A percentile compares a stretch with the other conserved stretches of the same genome.
Evolutionary conservation across 768 basidiomycete species (phyloP).

Genomic region (Epithele typhae): DNA sequence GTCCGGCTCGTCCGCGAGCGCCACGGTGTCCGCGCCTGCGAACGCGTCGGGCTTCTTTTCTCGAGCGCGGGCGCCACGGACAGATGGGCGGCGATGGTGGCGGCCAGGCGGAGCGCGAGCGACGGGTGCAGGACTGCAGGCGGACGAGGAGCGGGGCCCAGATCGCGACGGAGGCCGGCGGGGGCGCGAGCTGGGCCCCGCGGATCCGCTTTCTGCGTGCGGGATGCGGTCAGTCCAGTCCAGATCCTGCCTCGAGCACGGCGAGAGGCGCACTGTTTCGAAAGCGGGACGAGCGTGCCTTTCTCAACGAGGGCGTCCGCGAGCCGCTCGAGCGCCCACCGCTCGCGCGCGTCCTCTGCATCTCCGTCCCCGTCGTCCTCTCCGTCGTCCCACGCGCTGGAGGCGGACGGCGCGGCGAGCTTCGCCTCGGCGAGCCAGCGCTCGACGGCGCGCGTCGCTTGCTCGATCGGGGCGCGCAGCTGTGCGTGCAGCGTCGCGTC

Average conservation of each 20-base stretch:
- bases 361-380: conserved; percentile 21
- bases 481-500: conserved; percentile 58
- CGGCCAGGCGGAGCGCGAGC: conserved; percentile 47
- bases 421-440: conserved; percentile 75
- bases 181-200: conserved; percentile 40
- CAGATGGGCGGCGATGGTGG: conserved; percentile 39
- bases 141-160: conserved; percentile 67
- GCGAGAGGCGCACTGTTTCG: conserved; percentile 74
- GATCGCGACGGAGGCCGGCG: conserved; percentile 42
- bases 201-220: conserved; percentile 6
- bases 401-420: conserved; percentile 50
- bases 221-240: background rate
- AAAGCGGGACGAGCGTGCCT: conserved; percentile 76
- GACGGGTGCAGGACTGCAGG: conserved; percentile 51
- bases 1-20: background rate
- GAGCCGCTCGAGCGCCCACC: conserved; percentile 64
- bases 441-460: conserved; percentile 59
- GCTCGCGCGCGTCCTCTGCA: conserved; percentile 51
- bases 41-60: too few relatives aligned
- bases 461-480: conserved; percentile 46
- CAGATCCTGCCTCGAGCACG: background rate
- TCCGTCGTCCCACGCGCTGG: conserved; percentile 41
- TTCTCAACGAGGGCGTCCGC: conserved; percentile 63
- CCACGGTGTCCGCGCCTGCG: conserved; percentile 7
- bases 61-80: conserved; percentile 9